Evolutionary conservation across 2,329 filamentous ascomycete genomes (phyloP), one percentile per base, ranked within the genome.

Genomic region (Atkinsonella hypoxylon): DNA sequence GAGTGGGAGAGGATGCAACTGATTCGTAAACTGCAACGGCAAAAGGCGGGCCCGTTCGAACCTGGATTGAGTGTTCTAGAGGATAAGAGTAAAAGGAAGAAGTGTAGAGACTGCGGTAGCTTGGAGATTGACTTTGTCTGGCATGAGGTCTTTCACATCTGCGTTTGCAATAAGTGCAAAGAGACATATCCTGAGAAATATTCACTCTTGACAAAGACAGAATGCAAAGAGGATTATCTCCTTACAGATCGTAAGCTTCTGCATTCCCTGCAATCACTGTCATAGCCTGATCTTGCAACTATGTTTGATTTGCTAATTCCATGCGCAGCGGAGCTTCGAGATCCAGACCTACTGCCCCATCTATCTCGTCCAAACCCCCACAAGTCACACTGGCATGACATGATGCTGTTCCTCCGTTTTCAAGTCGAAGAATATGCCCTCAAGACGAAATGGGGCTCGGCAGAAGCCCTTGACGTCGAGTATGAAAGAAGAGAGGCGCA

Each of bases 341-440:
- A 98, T 61, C 78, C 82, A 51, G 85, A 90, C 15, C 73, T 98
- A 1, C 75, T 98, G 0, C 91, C 91, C 0, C 90, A 94, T 64
- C 76, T 98, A 9, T 85, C 87, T 49, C 83, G 84, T 34, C 91
- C 93, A 1, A 98, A 98, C 60, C 93, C 93, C 0, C 93, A 96
- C 69, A 96, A 96, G 65, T 82, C 86, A 0, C 89, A 90, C 52
- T 98, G 89, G 88, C 89, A 96, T 66, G 89, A 95, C 72, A 98
- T 98, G 93, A 95, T 95, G 84, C 78, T 98, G 2, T 98, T 93
- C 64, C 74, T 98, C 20, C 85, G 93, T 1, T 94, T 82, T 54
- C 93, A 98, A 63, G 87, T 98, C 2, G 93, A 98, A 63, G 89
- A 89, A 51, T 96, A 96, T 63, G 93, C 91, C 0, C 84, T 97